phyloP scores from a whole-genome alignment of 768 basidiomycete genomes.

The Amyloporia xantha region DNA sequence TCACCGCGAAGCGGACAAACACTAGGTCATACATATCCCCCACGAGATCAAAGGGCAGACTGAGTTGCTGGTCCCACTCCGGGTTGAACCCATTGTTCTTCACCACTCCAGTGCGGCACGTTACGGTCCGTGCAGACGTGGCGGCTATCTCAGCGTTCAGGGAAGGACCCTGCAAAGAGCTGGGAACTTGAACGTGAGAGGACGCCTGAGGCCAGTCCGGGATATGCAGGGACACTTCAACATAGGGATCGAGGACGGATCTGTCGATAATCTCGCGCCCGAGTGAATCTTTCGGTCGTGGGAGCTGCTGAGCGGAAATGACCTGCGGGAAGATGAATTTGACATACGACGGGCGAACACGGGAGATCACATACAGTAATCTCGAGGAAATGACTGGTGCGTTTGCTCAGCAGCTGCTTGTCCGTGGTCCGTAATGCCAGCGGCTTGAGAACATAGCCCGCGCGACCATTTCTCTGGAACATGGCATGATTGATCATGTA shows the following conservation, averaged over 20 bases:
- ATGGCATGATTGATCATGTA: conserved; percentile 92
- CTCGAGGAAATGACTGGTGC: conserved; percentile 55
- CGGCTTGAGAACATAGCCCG: conserved; percentile 90
- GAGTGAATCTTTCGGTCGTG: conserved; percentile 56
- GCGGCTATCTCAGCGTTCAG: conserved; percentile 12
- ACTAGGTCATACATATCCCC: conserved; percentile 76
- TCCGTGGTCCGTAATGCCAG: conserved; percentile 59
- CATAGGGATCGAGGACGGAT: conserved; percentile 61
- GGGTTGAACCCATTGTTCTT: conserved; percentile 94
- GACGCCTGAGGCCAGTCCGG: conserved; percentile 54
- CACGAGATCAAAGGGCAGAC: conserved; percentile 69
- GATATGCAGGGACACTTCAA: conserved; percentile 72
- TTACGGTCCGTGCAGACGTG: conserved; percentile 34
- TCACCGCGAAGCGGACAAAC: conserved; percentile 75
- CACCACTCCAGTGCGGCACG: conserved; percentile 53
- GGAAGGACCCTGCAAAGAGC: conserved; percentile 2
- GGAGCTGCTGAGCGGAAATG: conserved; percentile 89
- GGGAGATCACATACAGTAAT: conserved; percentile 42
- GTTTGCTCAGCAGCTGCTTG: conserved; percentile 48
- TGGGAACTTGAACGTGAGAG: conserved; percentile 1
- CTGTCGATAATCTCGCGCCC: conserved; percentile 58
- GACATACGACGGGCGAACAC: not conserved
- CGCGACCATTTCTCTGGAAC: conserved; percentile 87
- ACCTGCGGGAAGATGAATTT: conserved; percentile 28
- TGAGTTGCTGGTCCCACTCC: conserved; percentile 67